Conservation (phyloP, 2,329 filamentous ascomycete genomes). For the Colletotrichum theobromicola region DNA sequence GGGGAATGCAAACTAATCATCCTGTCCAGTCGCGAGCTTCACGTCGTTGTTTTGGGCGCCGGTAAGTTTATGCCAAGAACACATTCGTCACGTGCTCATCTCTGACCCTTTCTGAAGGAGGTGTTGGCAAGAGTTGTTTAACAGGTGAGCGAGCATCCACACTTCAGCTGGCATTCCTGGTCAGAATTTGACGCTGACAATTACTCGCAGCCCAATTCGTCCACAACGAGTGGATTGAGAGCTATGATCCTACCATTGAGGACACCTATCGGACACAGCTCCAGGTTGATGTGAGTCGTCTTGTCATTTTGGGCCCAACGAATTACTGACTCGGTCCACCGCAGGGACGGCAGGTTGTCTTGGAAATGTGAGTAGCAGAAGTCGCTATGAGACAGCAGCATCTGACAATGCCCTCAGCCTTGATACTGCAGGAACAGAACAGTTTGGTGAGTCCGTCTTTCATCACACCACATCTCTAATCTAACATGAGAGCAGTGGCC, state of each 20-base stretch:
- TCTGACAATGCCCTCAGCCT: constrained; percentile 57
- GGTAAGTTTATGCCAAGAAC: constrained; percentile 53
- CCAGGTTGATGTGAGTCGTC: constrained; percentile 78
- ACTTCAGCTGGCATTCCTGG: neutral
- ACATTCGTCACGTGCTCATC: constrained; percentile 19
- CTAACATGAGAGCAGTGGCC: constrained; percentile 48
- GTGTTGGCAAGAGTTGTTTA: constrained; percentile 90
- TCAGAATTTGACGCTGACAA: neutral
- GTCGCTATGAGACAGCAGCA: neutral
- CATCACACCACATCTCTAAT: neutral
- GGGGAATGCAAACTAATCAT: neutral
- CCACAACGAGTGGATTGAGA: constrained; percentile 93
- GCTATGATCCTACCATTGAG: constrained; percentile 80
- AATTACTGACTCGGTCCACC: constrained; percentile 34
- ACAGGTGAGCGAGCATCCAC: constrained; percentile 66
- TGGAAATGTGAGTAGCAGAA: constrained; percentile 76
- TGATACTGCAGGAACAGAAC: constrained; percentile 90
- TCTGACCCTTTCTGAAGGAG: constrained; percentile 47
- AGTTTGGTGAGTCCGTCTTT: constrained; percentile 75
- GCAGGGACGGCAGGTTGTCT: constrained; percentile 83
- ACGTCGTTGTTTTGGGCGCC: constrained; percentile 82
- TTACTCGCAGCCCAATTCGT: constrained; percentile 80
- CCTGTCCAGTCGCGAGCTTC: constrained; percentile 73
- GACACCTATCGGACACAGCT: constrained; percentile 78
- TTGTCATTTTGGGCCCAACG: neutral